Evolutionary conservation across 768 basidiomycete genomes (phyloP), one percentile per base, ranked within the genome.

Genomic region (Phaffia australis): DNA sequence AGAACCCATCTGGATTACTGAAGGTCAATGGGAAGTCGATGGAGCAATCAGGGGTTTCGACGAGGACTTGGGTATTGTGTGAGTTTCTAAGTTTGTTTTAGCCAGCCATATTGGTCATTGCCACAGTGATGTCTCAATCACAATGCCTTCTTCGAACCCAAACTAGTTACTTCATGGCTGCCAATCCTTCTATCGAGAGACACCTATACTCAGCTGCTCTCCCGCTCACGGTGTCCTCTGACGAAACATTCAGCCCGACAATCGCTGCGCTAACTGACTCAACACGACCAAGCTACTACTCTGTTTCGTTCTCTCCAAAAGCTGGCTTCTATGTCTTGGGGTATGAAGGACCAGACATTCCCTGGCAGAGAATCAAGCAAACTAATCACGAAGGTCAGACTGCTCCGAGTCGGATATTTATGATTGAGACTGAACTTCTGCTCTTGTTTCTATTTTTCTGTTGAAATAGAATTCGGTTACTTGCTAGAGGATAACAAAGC

Each of bases 1-100:
- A 93, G 2, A 18, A 2, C 52, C 50, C 3, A 81, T 78, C 46
- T 99, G 89, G 79, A 79, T 99, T 49, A 98, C 94, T 1, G 80
- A 81, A 1, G 94, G 94, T 0, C 74, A 83, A 21, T 95, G 92
- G 92, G 94, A 99, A 76, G 89, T 98, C 6, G 85, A 85, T 2
- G 81, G 81, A 15, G 81, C 81, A 9, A 85, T 95, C 70, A 78
- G 81, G 65, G 87, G 82, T 5, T 83, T 97, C 32, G 87, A 97
- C 74, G 70, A 79, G 14, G 77, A 81, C 55, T 82, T 82, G 58
- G 83, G 84, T 30, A 72, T 87, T 46, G 85, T 91, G 88, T 95
- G 74, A 75, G 88, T 79, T 25, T 27, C 35, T 14, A n/a, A n/a
- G n/a, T n/a, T 47, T 61, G 48, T 25, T 4, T 11, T 42, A 42